Conservation (phyloP, 2,329 filamentous ascomycete species). For the Phialophora verrucosa region DNA sequence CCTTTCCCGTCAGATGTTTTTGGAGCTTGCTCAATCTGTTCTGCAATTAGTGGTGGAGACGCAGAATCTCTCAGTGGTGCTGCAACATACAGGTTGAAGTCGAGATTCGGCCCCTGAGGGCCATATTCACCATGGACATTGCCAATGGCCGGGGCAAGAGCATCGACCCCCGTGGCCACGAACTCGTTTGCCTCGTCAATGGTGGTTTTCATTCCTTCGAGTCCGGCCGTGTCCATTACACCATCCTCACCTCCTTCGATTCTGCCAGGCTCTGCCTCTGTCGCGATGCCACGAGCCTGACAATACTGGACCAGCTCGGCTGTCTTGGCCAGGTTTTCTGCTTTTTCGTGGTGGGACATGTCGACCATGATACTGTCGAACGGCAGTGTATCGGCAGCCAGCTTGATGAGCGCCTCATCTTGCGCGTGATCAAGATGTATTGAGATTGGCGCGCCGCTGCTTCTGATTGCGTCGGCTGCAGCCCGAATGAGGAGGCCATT, state of each 20-base stretch:
- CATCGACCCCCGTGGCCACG: conserved; percentile 72
- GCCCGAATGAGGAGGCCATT: conserved; percentile 63
- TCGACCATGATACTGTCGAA: conserved; percentile 77
- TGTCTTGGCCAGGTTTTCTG: conserved; percentile 70
- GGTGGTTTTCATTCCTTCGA: conserved; percentile 63
- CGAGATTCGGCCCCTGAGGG: conserved; percentile 43
- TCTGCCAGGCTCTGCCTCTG: conserved; percentile 72
- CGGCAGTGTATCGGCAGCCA: conserved; percentile 53
- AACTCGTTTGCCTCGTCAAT: conserved; percentile 73
- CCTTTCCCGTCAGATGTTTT: not conserved
- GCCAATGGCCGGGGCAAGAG: conserved; percentile 75
- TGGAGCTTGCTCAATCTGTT: not conserved
- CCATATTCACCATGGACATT: conserved; percentile 68
- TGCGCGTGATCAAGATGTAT: conserved; percentile 72
- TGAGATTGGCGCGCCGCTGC: conserved; percentile 63
- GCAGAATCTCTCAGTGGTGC: too few relatives aligned
- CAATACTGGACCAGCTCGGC: conserved; percentile 67
- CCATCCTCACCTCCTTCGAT: conserved; percentile 78
- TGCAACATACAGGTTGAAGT: not conserved
- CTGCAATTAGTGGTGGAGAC: too few relatives aligned
- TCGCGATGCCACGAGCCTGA: conserved; percentile 68
- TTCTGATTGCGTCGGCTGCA: conserved; percentile 61
- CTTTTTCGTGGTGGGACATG: conserved; percentile 74
- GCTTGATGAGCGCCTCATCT: conserved; percentile 51
- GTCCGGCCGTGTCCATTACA: conserved; percentile 68